phyloP scores from a whole-genome alignment of 2,329 filamentous ascomycete genomes.

The Colletotrichum sp. region DNA sequence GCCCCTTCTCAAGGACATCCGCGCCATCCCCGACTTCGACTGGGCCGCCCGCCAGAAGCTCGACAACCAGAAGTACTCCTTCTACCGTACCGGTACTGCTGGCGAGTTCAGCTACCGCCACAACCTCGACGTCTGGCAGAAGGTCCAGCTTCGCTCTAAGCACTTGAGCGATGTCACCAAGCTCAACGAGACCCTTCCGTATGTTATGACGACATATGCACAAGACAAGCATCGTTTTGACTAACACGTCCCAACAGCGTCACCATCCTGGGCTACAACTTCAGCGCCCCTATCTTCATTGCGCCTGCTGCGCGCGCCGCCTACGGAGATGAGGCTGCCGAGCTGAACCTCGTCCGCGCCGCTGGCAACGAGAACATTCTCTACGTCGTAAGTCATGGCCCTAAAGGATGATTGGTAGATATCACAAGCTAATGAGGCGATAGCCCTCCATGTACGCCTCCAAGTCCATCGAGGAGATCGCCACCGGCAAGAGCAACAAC shows the following conservation, averaged over 20 bases:
- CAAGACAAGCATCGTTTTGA: not conserved
- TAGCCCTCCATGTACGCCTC: slow-evolving; percentile 34
- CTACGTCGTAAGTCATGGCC: slow-evolving; percentile 38
- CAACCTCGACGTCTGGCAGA: slow-evolving; percentile 54
- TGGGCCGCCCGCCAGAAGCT: slow-evolving; percentile 51
- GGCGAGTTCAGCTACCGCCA: slow-evolving; percentile 57
- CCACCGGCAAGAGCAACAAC: slow-evolving; percentile 27
- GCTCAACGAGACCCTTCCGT: slow-evolving; percentile 38
- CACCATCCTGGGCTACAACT: slow-evolving; percentile 51
- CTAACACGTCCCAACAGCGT: slow-evolving; percentile 29
- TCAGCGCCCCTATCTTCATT: slow-evolving; percentile 55
- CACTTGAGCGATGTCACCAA: slow-evolving; percentile 42
- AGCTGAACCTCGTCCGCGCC: slow-evolving; percentile 52
- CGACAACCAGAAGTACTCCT: slow-evolving; percentile 46
- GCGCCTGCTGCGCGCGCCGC: slow-evolving; percentile 49
- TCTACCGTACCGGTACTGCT: slow-evolving; percentile 54
- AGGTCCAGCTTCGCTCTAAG: slow-evolving; percentile 48
- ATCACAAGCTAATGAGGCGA: not conserved
- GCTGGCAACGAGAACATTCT: slow-evolving; percentile 50
- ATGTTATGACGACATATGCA: not conserved
- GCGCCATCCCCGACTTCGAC: slow-evolving; percentile 54
- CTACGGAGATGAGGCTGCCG: slow-evolving; percentile 47
- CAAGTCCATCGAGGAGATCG: slow-evolving; percentile 39
- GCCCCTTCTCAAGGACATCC: slow-evolving; percentile 44
- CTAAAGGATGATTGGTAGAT: not conserved